Base-by-base conservation (phyloP, 202 grass and related monocot species). In the Panicum virgatum region DNA sequence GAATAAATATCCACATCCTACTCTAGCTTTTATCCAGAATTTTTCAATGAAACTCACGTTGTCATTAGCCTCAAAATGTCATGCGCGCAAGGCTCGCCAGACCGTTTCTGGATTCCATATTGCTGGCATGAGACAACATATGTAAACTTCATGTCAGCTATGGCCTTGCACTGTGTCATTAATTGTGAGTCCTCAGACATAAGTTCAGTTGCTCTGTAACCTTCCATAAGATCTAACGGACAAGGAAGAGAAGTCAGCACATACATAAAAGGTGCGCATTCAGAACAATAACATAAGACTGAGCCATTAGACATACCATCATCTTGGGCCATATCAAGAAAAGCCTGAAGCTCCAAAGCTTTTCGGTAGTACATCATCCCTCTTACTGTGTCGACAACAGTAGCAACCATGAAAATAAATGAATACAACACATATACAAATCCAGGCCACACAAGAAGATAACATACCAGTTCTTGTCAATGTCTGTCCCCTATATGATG, bases 281-380 rank as follows among this genome's bases (percentile, higher is more conserved):
- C 62, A 64, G 3, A 82, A 76, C 20, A 52, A 78, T 42, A 84
- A 18, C 45, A 80, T 44, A 76, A 76, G 64, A 79, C 15, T 29
- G 66, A 66, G 45, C 26, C 44, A 79, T 47, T 69, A 66, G 64
- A 80, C 56, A 82, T 94, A 99, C 96, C 96, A 52, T 96, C 80
- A 82, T 99, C 89, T 81, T 92, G 79, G 58, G 96, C 93, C 87
- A 92, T 99, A 87, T 99, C 96, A 73, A 99, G 90, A 76, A 99
- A 99, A 79, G 93, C 89, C 78, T 99, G 93, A 87, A 99, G 93
- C 70, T 93, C 93, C 87, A 99, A 80, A 69, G 96, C 91, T 89
- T 96, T 96, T 78, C 92, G 88, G 75, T 96, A 99, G 81, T 96
- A 99, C 96, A 99, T 99, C 96, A 99, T 99, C 47, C 96, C 96